A percentile compares a stretch with the other conserved stretches of the same genome.
Evolutionary conservation across 345 rosid species (phyloP).

Genomic region (Salix caprea): DNA sequence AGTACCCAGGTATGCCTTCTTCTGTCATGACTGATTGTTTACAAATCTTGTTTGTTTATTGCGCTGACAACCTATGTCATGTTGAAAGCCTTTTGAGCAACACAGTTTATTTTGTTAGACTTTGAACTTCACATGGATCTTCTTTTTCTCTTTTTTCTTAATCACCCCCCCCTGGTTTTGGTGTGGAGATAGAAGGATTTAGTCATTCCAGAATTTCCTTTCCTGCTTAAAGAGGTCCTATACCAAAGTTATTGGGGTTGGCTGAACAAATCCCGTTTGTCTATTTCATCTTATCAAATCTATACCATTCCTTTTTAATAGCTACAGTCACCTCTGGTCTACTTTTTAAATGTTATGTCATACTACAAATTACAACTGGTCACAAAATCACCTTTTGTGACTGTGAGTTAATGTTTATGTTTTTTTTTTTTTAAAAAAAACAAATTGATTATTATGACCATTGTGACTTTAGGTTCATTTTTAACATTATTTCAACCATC

Average conservation of each 20-base stretch:
- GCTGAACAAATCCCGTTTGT: neutral
- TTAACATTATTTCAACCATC: neutral
- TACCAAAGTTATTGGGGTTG: neutral
- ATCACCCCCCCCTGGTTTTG: neutral
- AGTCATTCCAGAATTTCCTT: neutral
- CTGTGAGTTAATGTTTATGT: neutral
- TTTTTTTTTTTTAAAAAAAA: neutral
- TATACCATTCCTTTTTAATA: neutral
- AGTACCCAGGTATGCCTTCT: conserved; percentile 64
- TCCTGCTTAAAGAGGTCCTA: neutral
- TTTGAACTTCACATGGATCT: neutral
- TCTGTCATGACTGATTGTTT: conserved; percentile 2
- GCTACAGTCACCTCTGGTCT: neutral
- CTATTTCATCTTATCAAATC: neutral
- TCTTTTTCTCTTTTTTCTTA: too few relatives aligned
- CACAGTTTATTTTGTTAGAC: neutral
- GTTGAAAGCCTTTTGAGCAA: neutral
- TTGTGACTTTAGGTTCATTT: neutral
- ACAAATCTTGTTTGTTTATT: neutral
- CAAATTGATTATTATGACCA: neutral
- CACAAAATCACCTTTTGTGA: neutral
- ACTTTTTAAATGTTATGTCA: neutral
- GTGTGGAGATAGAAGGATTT: neutral
- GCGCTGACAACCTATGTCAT: neutral
- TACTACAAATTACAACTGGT: neutral